Evolutionary conservation across 192 early-diverging fungal species (phyloP).

Genomic region (Funneliformis geosporum): DNA sequence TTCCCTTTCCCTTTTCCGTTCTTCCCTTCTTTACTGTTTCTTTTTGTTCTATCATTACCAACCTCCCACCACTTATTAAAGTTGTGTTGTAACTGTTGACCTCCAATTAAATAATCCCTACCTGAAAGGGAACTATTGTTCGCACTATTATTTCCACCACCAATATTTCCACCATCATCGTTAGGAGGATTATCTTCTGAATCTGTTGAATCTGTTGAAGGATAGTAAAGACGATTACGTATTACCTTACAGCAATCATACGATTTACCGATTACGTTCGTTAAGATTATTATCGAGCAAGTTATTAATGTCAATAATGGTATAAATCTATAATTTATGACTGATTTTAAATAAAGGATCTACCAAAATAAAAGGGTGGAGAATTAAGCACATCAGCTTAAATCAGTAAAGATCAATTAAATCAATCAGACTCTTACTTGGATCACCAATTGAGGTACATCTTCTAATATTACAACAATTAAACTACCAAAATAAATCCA

Average conservation of each 20-base stretch:
- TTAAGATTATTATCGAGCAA: neutral
- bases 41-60: neutral
- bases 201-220: neutral
- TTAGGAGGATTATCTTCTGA: too few species aligned
- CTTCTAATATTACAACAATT: neutral
- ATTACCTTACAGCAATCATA: neutral
- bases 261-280: neutral
- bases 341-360: neutral
- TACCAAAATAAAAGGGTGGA: neutral
- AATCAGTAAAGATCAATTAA: neutral
- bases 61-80: neutral
- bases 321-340: neutral
- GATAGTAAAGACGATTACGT: neutral
- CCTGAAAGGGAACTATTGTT: neutral
- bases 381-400: neutral
- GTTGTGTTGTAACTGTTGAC: neutral
- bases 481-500: neutral
- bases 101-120: neutral
- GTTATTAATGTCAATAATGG: constrained; percentile 15
- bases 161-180: neutral
- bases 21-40: neutral
- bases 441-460: neutral
- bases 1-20: too few species aligned
- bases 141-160: neutral
- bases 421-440: neutral